Evolutionary conservation across 805 yeast genomes (phyloP).

Genomic region (Ogataea populi-albae): DNA sequence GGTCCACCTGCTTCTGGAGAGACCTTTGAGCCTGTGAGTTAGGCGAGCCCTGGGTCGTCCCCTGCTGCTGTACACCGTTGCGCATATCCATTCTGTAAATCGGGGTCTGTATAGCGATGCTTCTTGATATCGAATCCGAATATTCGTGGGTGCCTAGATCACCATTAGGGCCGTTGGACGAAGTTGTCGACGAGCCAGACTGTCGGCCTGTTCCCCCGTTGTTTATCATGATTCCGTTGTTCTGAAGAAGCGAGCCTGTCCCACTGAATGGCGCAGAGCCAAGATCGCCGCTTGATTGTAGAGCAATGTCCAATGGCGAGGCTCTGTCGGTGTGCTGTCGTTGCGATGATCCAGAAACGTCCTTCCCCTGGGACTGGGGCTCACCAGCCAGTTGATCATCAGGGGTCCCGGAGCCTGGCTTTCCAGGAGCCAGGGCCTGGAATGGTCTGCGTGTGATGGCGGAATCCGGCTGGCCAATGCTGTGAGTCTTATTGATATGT

Average conservation of each 20-base stretch:
- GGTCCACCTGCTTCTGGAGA: slow-evolving; percentile 15
- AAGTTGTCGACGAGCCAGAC: slow-evolving; percentile 12
- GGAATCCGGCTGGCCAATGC: slow-evolving; percentile 26
- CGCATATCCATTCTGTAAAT: slow-evolving; percentile 21
- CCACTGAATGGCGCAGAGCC: slow-evolving; percentile 10
- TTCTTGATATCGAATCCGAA: slow-evolving; percentile 20
- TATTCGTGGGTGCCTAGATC: slow-evolving; percentile 17
- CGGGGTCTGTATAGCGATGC: slow-evolving; percentile 24
- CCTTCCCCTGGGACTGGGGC: too few relatives aligned
- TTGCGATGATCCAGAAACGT: slow-evolving; percentile 11
- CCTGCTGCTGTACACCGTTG: slow-evolving; percentile 5
- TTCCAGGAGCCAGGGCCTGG: slow-evolving; percentile 4
- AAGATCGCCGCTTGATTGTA: slow-evolving; percentile 11
- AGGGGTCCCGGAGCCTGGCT: slow-evolving; percentile 4
- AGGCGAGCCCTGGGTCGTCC: not conserved
- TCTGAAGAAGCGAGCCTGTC: slow-evolving; percentile 12
- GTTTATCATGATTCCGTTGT: slow-evolving; percentile 16
- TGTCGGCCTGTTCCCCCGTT: slow-evolving; percentile 5
- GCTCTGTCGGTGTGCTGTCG: slow-evolving; percentile 11
- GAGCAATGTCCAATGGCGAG: slow-evolving; percentile 11
- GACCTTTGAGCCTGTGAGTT: slow-evolving; percentile 2
- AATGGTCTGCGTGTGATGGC: slow-evolving; percentile 30
- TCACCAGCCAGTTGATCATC: slow-evolving; percentile 3
- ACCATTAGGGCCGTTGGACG: slow-evolving; percentile 14
- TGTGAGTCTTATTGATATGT: slow-evolving; percentile 30